These are phyloP conservation scores for Mycena capillaripes DNA, from an alignment of 768 basidiomycete species.

Conservation along the genomic window DNA sequence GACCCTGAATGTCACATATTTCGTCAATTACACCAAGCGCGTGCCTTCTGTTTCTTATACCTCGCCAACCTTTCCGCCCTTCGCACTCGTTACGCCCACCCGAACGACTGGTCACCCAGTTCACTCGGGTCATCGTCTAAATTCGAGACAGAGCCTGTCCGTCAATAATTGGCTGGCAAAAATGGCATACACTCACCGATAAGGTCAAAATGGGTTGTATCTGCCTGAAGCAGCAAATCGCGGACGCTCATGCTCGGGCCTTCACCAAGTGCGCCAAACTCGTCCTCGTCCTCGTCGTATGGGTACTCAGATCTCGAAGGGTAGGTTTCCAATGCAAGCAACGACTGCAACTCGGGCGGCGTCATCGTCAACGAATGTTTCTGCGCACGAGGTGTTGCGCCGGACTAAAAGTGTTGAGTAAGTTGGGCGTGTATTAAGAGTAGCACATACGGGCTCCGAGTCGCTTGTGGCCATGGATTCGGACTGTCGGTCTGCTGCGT, in stretches of 20 bases:
- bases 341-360: not conserved
- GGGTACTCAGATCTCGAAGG: not conserved
- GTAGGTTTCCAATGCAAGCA: not conserved
- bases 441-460: not conserved
- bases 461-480: constrained; percentile 7
- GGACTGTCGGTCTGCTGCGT: not conserved
- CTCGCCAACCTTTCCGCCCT: no score
- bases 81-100: constrained; percentile 9
- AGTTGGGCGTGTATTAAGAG: not conserved
- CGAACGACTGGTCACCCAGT: constrained; percentile 14
- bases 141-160: not conserved
- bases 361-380: constrained; percentile 36
- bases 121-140: constrained; percentile 13
- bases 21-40: no score
- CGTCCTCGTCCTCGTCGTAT: constrained; percentile 41
- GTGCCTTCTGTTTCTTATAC: no score
- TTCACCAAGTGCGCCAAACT: constrained; percentile 44
- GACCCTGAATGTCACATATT: no score
- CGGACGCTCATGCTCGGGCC: constrained; percentile 63
- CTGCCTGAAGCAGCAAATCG: constrained; percentile 59
- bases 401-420: not conserved
- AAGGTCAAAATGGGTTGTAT: constrained; percentile 54
- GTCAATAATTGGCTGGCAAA: no score
- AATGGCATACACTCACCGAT: constrained; percentile 44
- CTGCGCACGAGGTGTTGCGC: constrained; percentile 10